Conservation (phyloP, 106 monocot genomes). For the Amphibolis antarctica region DNA sequence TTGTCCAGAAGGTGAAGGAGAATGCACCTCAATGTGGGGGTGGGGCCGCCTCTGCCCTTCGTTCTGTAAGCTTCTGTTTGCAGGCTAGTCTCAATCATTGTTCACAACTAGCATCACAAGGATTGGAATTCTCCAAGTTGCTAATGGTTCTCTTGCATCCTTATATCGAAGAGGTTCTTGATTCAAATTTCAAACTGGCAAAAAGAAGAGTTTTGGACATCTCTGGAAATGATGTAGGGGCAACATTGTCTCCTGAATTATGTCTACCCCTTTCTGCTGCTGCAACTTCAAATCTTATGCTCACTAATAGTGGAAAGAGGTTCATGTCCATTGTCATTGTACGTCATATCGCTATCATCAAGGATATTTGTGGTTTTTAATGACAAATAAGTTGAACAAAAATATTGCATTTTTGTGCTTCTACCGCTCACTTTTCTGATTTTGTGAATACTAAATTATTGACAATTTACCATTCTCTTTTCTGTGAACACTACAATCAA, state of each 20-base stretch:
- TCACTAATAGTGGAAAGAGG: constrained; percentile 52
- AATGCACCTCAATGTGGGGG: constrained; percentile 55
- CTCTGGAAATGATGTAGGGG: constrained; percentile 34
- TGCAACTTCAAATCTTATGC: constrained; percentile 44
- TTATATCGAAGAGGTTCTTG: constrained; percentile 80
- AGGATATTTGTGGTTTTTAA: not conserved
- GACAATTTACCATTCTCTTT: too few species aligned
- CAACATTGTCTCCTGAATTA: constrained; percentile 16
- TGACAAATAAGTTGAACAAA: too few species aligned
- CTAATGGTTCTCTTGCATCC: constrained; percentile 72
- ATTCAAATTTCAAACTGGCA: constrained; percentile 78
- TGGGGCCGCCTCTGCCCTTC: constrained; percentile 54
- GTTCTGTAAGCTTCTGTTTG: constrained; percentile 68
- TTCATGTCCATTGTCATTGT: constrained; percentile 83
- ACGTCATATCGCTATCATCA: constrained; percentile 10
- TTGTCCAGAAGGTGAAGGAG: constrained; percentile 66
- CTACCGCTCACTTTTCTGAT: too few species aligned
- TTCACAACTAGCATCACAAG: constrained; percentile 48
- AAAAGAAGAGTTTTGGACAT: constrained; percentile 58
- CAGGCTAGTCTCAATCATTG: constrained; percentile 75
- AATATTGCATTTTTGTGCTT: too few species aligned
- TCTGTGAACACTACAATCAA: too few species aligned
- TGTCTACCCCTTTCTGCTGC: constrained; percentile 32
- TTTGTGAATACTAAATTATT: too few species aligned
- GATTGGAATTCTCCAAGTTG: constrained; percentile 77